A percentile compares a stretch with the other conserved stretches of the same genome.
These are phyloP conservation scores for Fusarium sp. DNA, from an alignment of 2,329 filamentous ascomycete genomes.

Conservation along the genomic window DNA sequence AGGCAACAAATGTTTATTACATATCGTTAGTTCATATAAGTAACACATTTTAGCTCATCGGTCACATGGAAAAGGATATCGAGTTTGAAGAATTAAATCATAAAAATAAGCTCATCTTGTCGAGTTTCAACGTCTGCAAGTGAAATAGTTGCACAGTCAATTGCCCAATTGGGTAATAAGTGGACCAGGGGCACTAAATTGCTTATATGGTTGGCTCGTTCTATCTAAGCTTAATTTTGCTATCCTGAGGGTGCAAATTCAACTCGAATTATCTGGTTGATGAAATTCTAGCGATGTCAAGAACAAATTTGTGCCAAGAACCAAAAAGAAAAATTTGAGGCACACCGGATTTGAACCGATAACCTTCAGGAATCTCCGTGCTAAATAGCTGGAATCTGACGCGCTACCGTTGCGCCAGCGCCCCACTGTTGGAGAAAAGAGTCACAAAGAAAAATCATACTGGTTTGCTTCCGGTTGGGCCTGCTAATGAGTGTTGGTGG, in stretches of 20 bases:
- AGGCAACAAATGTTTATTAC: background rate
- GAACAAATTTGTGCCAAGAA: rapidly evolving
- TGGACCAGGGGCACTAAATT: rapidly evolving
- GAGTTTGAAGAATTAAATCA: background rate
- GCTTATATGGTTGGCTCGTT: rapidly evolving
- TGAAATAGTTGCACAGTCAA: rapidly evolving
- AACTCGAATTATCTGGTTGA: rapidly evolving
- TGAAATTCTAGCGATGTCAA: rapidly evolving
- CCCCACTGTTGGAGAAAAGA: background rate
- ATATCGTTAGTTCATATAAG: background rate
- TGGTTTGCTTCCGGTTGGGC: rapidly evolving
- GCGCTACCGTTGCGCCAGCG: background rate
- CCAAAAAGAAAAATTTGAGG: background rate
- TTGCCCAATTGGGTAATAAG: background rate
- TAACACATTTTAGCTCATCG: rapidly evolving
- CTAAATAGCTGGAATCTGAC: background rate
- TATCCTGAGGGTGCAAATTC: rapidly evolving
- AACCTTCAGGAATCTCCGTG: background rate
- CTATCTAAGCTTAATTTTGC: background rate
- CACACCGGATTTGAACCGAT: conserved; percentile 2
- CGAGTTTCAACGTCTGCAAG: too few species aligned
- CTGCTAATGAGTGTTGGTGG: rapidly evolving
- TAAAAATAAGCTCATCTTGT: background rate
- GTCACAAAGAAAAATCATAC: rapidly evolving
- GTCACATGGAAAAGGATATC: rapidly evolving